These are phyloP conservation scores for Adansonia gregorii DNA, from an alignment of 441 rosid species.

Conservation along the genomic window DNA sequence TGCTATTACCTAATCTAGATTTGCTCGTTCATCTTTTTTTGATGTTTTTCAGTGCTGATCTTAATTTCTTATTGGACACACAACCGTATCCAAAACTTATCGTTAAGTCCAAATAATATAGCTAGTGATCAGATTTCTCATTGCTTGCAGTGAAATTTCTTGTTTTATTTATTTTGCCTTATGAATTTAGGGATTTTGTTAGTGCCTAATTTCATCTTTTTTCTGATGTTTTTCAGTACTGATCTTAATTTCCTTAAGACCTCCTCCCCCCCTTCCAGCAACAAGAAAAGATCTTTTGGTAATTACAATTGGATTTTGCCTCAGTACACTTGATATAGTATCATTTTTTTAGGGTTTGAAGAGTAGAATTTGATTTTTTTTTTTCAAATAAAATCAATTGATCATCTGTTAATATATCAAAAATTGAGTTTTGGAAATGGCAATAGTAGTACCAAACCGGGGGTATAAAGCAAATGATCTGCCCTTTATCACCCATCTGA, in stretches of 20 bases:
- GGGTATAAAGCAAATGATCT: neutral
- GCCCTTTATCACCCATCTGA: too few relatives aligned
- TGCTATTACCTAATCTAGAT: neutral
- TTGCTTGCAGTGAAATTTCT: neutral
- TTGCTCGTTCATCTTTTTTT: too few relatives aligned
- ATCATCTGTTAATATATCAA: neutral
- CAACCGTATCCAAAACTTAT: too few relatives aligned
- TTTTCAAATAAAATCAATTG: neutral
- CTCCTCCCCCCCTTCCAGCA: neutral
- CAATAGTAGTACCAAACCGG: neutral
- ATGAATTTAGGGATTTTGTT: neutral
- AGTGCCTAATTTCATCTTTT: neutral
- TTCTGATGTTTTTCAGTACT: neutral
- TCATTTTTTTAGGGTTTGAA: neutral
- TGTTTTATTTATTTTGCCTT: neutral
- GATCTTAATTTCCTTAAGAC: neutral
- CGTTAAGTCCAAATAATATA: too few relatives aligned
- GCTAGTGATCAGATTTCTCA: neutral
- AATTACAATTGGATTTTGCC: neutral
- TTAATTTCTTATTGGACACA: neutral
- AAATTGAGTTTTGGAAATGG: neutral
- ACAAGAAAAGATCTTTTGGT: neutral
- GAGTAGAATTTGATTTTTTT: neutral
- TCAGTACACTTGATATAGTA: neutral
- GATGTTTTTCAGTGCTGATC: neutral